Conservation (phyloP, 768 basidiomycete species). For the Plicaturopsis crispa region DNA sequence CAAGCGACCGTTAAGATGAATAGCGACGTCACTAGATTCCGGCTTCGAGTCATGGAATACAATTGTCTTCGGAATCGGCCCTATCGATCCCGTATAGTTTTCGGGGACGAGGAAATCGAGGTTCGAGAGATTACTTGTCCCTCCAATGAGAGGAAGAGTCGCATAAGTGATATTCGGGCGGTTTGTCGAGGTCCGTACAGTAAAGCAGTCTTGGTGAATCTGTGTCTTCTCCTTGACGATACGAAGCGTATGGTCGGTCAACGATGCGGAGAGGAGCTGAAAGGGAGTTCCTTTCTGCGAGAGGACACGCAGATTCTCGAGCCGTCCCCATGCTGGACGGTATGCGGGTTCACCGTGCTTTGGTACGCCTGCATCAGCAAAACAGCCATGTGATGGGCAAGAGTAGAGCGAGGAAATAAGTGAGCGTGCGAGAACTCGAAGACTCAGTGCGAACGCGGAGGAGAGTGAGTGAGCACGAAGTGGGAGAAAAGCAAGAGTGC, state of each 20-base stretch:
- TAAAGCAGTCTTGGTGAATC: slow-evolving; percentile 5
- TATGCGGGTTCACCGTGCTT: slow-evolving; percentile 14
- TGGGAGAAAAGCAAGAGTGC: too few species aligned
- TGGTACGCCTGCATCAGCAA: slow-evolving; percentile 13
- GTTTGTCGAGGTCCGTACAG: slow-evolving; percentile 14
- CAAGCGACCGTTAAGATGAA: slow-evolving; percentile 8
- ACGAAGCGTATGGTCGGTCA: slow-evolving; percentile 16
- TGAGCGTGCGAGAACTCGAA: too few species aligned
- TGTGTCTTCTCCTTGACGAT: slow-evolving; percentile 8
- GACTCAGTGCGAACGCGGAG: too few species aligned
- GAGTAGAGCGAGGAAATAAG: too few species aligned
- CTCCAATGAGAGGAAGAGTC: slow-evolving; percentile 15
- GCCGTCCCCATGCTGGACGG: slow-evolving; percentile 15
- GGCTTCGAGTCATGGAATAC: slow-evolving; percentile 12
- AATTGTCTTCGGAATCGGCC: slow-evolving; percentile 6
- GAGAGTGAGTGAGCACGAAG: too few species aligned
- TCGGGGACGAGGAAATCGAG: slow-evolving; percentile 16
- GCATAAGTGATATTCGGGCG: slow-evolving; percentile 22
- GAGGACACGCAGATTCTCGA: slow-evolving; percentile 11
- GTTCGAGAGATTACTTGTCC: slow-evolving; percentile 14
- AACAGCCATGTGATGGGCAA: too few species aligned
- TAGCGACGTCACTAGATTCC: slow-evolving; percentile 4
- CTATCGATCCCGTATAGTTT: background rate
- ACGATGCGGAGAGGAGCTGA: slow-evolving; percentile 14
- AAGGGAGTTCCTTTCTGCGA: slow-evolving; percentile 7